A percentile compares a stretch with the other conserved stretches of the same genome.
Conservation (phyloP, 129 eudicot genomes). For the Artemisia tridentata region DNA sequence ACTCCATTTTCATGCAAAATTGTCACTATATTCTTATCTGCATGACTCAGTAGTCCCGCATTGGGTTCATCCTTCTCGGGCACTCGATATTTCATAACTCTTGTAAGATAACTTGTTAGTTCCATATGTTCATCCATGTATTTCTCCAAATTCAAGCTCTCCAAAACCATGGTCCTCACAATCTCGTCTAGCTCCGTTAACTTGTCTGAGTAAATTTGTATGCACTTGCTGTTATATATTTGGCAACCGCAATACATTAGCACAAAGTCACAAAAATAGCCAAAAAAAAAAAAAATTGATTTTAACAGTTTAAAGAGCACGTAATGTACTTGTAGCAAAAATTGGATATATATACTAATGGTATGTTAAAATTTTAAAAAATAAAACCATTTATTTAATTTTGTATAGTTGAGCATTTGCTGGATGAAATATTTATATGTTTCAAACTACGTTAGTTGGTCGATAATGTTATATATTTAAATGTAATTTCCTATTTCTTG, state of each 20-base stretch:
- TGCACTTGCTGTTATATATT: slow-evolving; percentile 26
- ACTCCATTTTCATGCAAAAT: slow-evolving; percentile 46
- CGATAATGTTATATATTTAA: too few relatives aligned
- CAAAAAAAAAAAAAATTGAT: too few relatives aligned
- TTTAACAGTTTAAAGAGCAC: too few relatives aligned
- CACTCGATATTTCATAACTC: slow-evolving; percentile 49
- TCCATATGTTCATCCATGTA: slow-evolving; percentile 55
- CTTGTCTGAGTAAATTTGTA: slow-evolving; percentile 38
- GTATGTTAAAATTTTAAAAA: too few relatives aligned
- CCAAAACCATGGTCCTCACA: slow-evolving; percentile 49
- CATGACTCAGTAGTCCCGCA: slow-evolving; percentile 45
- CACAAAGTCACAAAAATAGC: neutral
- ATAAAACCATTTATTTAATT: too few relatives aligned
- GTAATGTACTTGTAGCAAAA: too few relatives aligned
- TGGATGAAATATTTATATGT: too few relatives aligned
- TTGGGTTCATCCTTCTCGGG: slow-evolving; percentile 37
- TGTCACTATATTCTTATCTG: slow-evolving; percentile 52
- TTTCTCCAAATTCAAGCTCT: slow-evolving; percentile 45
- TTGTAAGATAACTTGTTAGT: slow-evolving; percentile 33
- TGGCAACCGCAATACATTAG: too few relatives aligned
- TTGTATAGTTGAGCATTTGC: too few relatives aligned
- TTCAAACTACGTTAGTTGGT: too few relatives aligned
- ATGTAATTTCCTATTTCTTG: too few relatives aligned
- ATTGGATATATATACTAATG: too few relatives aligned
- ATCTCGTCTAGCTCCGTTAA: slow-evolving; percentile 46